These are phyloP conservation scores for Fusarium sp. DNA, from an alignment of 2,329 filamentous ascomycete species.

Conservation along the genomic window DNA sequence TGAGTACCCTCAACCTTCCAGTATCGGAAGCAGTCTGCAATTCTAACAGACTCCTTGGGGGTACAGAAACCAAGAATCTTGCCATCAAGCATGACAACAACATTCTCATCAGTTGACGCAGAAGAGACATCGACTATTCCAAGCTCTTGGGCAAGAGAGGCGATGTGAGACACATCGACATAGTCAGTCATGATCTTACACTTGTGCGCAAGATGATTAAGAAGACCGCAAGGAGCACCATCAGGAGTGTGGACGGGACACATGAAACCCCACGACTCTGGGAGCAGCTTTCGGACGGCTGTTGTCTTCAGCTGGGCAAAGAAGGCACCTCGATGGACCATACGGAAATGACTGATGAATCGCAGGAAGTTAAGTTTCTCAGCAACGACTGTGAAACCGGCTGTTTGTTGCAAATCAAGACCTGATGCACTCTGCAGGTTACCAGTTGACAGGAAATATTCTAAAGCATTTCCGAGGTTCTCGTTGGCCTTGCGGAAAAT, in stretches of 20 bases:
- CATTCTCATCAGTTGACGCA: constrained; percentile 83
- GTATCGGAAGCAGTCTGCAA: constrained; percentile 88
- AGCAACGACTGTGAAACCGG: constrained; percentile 95
- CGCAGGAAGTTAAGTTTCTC: constrained; percentile 99
- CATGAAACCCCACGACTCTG: constrained; percentile 97
- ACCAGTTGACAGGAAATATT: constrained; percentile 97
- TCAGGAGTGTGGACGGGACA: constrained; percentile 98
- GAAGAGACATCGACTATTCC: constrained; percentile 83
- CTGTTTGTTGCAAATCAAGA: constrained; percentile 92
- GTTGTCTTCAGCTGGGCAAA: constrained; percentile 98
- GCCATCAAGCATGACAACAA: constrained; percentile 91
- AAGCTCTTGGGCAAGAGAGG: constrained; percentile 80
- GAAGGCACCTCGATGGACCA: constrained; percentile 99
- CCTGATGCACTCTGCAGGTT: constrained; percentile 93
- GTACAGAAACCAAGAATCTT: constrained; percentile 91
- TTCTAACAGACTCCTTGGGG: constrained; percentile 82
- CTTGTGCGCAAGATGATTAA: constrained; percentile 96
- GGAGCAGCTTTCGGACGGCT: constrained; percentile 92
- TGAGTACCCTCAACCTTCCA: constrained; percentile 95
- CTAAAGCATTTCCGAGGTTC: constrained; percentile 86
- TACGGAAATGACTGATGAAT: constrained; percentile 98
- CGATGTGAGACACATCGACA: constrained; percentile 80
- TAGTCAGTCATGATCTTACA: constrained; percentile 86
- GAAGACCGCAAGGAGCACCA: constrained; percentile 91
- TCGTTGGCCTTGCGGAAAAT: constrained; percentile 88